Percentiles rank a stretch among this genome's conserved stretches.
phyloP scores from a whole-genome alignment of 345 rosid genomes.

The Durio zibethinus region DNA sequence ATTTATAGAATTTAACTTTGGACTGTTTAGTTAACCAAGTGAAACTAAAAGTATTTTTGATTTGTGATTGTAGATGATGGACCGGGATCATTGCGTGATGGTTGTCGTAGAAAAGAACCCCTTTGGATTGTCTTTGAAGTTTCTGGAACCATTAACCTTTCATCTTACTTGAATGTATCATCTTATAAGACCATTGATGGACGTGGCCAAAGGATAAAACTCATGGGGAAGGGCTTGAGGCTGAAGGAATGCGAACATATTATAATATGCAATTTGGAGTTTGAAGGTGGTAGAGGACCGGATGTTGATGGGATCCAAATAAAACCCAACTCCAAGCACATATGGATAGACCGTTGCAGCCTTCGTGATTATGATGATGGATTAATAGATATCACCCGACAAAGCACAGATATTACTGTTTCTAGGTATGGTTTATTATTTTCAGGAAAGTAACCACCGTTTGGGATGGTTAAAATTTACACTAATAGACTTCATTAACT shows the following conservation, averaged over 20 bases:
- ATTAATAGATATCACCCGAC: slow-evolving; percentile 88
- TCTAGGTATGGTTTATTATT: slow-evolving; percentile 53
- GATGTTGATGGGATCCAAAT: slow-evolving; percentile 95
- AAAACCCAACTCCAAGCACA: slow-evolving; percentile 80
- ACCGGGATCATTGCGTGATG: slow-evolving; percentile 81
- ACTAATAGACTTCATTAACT: slow-evolving; percentile 11
- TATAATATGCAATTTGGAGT: slow-evolving; percentile 78
- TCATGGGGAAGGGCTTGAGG: slow-evolving; percentile 89
- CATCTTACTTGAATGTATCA: slow-evolving; percentile 57
- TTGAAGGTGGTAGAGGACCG: slow-evolving; percentile 81
- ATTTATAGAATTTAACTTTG: neutral
- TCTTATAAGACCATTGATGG: slow-evolving; percentile 97
- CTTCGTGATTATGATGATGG: slow-evolving; percentile 87
- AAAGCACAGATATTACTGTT: slow-evolving; percentile 85
- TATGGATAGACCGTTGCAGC: slow-evolving; percentile 93
- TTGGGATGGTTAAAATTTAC: neutral
- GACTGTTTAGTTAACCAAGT: neutral
- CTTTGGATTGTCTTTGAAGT: slow-evolving; percentile 85
- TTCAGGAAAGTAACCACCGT: neutral
- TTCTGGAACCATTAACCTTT: slow-evolving; percentile 73
- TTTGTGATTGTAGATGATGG: slow-evolving; percentile 66
- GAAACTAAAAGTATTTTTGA: neutral
- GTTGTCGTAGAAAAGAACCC: slow-evolving; percentile 72
- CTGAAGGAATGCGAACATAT: slow-evolving; percentile 82
- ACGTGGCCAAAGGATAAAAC: slow-evolving; percentile 75